Evolutionary conservation across 345 rosid genomes (phyloP).

Genomic region (Populus deltoides): DNA sequence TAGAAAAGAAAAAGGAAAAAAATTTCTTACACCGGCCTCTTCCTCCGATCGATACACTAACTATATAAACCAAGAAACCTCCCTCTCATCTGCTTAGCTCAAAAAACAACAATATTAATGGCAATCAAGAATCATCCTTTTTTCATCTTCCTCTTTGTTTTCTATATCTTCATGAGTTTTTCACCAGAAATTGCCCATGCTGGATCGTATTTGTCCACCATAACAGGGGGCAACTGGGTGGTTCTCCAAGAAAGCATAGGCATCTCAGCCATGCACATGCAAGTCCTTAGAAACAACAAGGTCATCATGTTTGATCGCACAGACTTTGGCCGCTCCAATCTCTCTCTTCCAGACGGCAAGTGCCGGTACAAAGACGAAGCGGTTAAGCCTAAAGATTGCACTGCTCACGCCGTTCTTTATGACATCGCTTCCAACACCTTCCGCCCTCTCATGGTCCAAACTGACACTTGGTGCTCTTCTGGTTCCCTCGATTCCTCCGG

Average conservation of each 20-base stretch:
- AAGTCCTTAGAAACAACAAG: slow-evolving; percentile 56
- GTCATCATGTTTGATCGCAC: slow-evolving; percentile 83
- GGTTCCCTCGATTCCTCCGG: slow-evolving; percentile 65
- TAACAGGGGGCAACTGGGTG: slow-evolving; percentile 41
- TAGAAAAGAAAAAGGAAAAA: no score
- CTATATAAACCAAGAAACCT: background rate
- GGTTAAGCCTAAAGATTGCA: slow-evolving; percentile 47
- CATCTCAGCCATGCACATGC: slow-evolving; percentile 91
- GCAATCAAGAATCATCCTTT: slow-evolving; percentile 33
- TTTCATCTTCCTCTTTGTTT: background rate
- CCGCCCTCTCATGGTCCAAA: slow-evolving; percentile 56
- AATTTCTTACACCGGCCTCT: no score
- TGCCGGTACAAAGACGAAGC: slow-evolving; percentile 45
- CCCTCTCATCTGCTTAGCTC: background rate
- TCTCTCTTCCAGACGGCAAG: slow-evolving; percentile 49
- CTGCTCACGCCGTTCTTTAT: slow-evolving; percentile 71
- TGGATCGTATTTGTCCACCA: slow-evolving; percentile 1
- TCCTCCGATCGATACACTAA: no score
- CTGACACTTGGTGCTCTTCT: slow-evolving; percentile 88
- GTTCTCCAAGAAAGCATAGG: slow-evolving; percentile 58
- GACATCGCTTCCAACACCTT: slow-evolving; percentile 54
- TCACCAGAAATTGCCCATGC: background rate
- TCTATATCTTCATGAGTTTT: background rate
- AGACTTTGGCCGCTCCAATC: slow-evolving; percentile 65
- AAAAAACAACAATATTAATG: slow-evolving; percentile 18